Base-by-base conservation (phyloP, 331 rosid species). In the Telfairia occidentalis region DNA sequence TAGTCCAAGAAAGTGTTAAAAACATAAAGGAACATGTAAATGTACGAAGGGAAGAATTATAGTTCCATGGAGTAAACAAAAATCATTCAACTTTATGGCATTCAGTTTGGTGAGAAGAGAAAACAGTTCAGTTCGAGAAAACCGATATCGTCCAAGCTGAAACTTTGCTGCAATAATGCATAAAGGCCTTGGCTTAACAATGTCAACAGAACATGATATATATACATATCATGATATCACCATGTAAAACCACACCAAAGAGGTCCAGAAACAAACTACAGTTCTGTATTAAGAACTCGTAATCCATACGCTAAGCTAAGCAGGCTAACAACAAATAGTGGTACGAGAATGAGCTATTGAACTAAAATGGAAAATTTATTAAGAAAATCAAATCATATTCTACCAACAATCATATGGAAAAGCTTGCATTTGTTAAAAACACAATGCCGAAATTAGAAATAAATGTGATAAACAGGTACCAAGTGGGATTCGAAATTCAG, bases 401-500 rank as follows among this genome's bases (percentile, higher is more conserved):
- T 5, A 66, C 18, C 50, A 66, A 40, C 73, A 43, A 24, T 2
- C 55, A 15, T 12, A 24, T 7, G 23, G 23, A 67, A 70, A 70
- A 46, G 26, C 21, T 3, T 12, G 38, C 40, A 7, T 15, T 45
- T 16, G 24, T 42, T 15, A 24, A 24, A 30, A 55, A 5, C 9
- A 30, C 6, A 58, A 48, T 28, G 5, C 24, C 5, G 3, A 48
- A 71, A 30, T 70, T 30, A 45, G 9, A 48, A 48, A 71, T 48
- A 28, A 48, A 48, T 48, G 50, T 21, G 24, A 52, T 24, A 21
- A 50, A 54, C 16, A 32, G 15, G 65, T 82, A 92, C 92, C 91
- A 15, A 29, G 76, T 78, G 74, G 49, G 49, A 28, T 67, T 67
- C 5, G 19, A 78, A 75, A 81, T 76, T 90, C 80, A 87, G 29